A percentile compares a stretch with the other conserved stretches of the same genome.
phyloP scores from a whole-genome alignment of 257 asterid genomes.

The Haberlea rhodopensis region DNA sequence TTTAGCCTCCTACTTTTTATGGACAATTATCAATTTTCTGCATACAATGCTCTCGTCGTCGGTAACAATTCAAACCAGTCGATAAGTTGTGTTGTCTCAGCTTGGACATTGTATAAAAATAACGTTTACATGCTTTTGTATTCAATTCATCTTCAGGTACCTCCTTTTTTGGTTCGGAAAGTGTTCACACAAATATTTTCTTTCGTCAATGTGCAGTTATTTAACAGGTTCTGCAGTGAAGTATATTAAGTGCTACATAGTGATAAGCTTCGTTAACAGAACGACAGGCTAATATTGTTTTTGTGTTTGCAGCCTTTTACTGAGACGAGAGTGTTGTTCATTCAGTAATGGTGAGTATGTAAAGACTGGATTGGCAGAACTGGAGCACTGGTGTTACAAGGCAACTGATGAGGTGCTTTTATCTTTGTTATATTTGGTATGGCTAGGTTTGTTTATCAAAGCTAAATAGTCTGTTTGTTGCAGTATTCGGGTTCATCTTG shows the following conservation, averaged over 20 bases:
- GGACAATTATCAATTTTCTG: neutral
- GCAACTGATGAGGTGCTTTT: conserved; percentile 88
- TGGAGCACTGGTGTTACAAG: conserved; percentile 99
- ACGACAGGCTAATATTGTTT: conserved; percentile 19
- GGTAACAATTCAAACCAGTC: neutral
- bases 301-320: conserved; percentile 60
- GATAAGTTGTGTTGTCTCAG: conserved; percentile 3
- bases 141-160: conserved; percentile 60
- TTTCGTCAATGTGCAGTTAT: conserved; percentile 91
- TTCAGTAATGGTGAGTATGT: conserved; percentile 98
- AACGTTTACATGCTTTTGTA: neutral
- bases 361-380: conserved; percentile 96
- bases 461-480: conserved; percentile 33
- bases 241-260: conserved; percentile 15
- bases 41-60: neutral
- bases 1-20: conserved; percentile 3
- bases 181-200: conserved; percentile 94
- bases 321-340: conserved; percentile 99
- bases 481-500: conserved; percentile 98
- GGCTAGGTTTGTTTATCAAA: conserved; percentile 21
- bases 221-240: conserved; percentile 63
- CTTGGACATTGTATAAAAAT: neutral
- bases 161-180: conserved; percentile 91
- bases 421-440: neutral
- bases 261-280: conserved; percentile 14